Percentiles rank a stretch among this genome's conserved stretches.
These are phyloP conservation scores for Macrophomina tecta DNA, from an alignment of 2,329 filamentous ascomycete species.

Conservation along the genomic window DNA sequence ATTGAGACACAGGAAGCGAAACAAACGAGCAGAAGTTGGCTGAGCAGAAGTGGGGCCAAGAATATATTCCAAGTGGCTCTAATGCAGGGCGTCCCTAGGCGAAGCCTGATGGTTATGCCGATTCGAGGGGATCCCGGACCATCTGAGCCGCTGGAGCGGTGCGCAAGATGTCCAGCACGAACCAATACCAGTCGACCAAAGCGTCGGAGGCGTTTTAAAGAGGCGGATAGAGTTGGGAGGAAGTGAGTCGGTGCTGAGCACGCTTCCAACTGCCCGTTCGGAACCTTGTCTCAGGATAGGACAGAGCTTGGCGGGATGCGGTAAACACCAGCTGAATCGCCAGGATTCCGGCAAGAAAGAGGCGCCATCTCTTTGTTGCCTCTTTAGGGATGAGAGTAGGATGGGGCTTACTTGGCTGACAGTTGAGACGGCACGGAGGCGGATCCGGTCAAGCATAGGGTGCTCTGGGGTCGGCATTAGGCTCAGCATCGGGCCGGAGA, in stretches of 20 bases:
- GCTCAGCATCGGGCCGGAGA: conserved; percentile 3
- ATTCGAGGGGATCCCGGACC: neutral
- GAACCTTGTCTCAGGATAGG: neutral
- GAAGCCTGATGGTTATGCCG: neutral
- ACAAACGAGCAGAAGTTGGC: neutral
- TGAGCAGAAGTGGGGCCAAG: neutral
- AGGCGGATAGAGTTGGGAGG: neutral
- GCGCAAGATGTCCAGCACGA: neutral
- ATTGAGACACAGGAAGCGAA: neutral
- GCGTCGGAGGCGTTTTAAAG: neutral
- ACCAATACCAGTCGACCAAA: neutral
- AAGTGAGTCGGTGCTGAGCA: neutral
- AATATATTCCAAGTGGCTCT: neutral
- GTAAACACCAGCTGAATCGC: neutral
- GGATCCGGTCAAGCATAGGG: neutral
- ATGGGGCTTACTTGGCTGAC: neutral
- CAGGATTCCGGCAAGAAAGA: neutral
- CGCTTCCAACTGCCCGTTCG: neutral
- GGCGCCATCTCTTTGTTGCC: neutral
- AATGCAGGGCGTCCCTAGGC: neutral
- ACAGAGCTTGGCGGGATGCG: neutral
- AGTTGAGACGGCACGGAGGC: neutral
- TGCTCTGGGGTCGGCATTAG: neutral
- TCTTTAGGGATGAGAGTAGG: neutral
- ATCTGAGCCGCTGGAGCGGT: neutral